Evolutionary conservation across 1,284 basidiomycete species (phyloP), one percentile per base, ranked within the genome.

Genomic region (Cutaneotrichosporon sp.): DNA sequence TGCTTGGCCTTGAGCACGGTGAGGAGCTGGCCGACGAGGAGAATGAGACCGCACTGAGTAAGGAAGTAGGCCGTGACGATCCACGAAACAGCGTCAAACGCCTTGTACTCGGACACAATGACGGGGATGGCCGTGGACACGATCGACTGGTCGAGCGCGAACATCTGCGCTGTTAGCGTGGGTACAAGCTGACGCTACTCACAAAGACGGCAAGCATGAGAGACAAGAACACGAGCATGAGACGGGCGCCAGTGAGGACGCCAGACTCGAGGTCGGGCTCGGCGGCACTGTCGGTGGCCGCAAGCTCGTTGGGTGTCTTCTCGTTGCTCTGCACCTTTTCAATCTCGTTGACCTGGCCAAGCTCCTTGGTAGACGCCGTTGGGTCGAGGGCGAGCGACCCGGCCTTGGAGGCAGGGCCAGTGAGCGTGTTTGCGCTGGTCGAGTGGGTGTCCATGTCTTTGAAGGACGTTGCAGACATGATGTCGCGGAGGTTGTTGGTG

Each of bases 101-200:
- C 72, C 41, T 77, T 62, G 60, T 79, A 81, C 33, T 79, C 64
- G n/a, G 77, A 78, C 2, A 67, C 66, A 37, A 79, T 77, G 7
- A 69, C 63, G 1, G 77, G 77, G 20, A 79, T 72, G 4, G 77
- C 77, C 10, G 77, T 76, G 0, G 74, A 63, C 14, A 74, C 69
- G 52, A 75, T 72, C 5, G 67, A 70, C 52, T 72, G 70, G 58
- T 73, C 69, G 15, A 56, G 44, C 5, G 58, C 54, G 18, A 59
- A 59, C 58, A 59, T 59, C 56, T 44, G 55, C 51, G 49, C 59
- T 56, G 48, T 52, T 59, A 40, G 46, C 40, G 5, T 4, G 22
- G 12, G 23, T 18, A 10, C 30, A 4, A 21, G 43, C 33, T n/a
- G 44, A 17, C 59, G 36, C 34, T 9, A 63, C 63, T 70, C 49